A percentile compares a stretch with the other conserved stretches of the same genome.
These are phyloP conservation scores for Dispira simplex DNA, from an alignment of 192 early-diverging fungal genomes.

Conservation along the genomic window DNA sequence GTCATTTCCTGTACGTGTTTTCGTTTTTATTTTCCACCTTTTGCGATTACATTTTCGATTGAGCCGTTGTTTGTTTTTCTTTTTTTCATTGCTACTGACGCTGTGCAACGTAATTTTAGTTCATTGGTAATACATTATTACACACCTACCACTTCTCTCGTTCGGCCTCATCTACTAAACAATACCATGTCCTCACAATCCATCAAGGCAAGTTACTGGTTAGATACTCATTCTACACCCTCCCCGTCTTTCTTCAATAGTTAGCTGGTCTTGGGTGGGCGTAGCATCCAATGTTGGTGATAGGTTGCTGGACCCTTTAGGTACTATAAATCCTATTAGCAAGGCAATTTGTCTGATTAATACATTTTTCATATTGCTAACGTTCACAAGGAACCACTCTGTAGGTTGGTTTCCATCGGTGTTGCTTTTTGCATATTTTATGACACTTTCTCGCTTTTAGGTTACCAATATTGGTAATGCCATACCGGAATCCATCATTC, in stretches of 20 bases:
- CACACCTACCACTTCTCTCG: too few species aligned
- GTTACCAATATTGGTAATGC: constrained; percentile 47
- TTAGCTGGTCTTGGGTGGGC: neutral
- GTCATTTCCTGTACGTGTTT: neutral
- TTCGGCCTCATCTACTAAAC: neutral
- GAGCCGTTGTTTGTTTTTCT: neutral
- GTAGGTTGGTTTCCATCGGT: neutral
- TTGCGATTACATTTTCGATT: neutral
- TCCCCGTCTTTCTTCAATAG: too few species aligned
- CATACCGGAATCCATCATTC: constrained; percentile 35
- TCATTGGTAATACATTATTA: too few species aligned
- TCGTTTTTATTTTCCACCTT: neutral
- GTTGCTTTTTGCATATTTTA: neutral
- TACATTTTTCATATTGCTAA: neutral
- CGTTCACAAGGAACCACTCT: neutral
- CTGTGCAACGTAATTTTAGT: neutral
- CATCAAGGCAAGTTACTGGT: neutral
- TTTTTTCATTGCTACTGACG: neutral
- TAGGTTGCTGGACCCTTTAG: neutral
- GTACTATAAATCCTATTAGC: neutral
- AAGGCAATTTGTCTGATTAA: neutral
- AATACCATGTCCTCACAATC: neutral
- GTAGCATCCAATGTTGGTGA: neutral
- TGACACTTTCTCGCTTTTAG: constrained; percentile 15
- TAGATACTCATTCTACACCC: too few species aligned